Evolutionary conservation across 352 stramenopile genomes (phyloP).

Genomic region (Globisporangium nagaii): DNA sequence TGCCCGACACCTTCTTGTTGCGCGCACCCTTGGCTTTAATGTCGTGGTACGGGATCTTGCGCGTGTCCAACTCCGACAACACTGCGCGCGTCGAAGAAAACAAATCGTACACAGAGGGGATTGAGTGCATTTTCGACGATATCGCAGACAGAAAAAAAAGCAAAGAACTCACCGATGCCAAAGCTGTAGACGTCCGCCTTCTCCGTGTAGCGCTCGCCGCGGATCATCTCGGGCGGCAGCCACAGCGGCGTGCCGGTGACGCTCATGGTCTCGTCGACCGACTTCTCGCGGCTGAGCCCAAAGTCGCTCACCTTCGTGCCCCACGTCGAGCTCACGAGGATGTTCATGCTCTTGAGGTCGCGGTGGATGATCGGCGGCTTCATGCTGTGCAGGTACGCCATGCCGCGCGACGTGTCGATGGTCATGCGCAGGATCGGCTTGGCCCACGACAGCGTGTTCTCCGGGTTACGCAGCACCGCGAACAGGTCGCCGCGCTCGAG

Average conservation of each 20-base stretch:
- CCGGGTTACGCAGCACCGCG: conserved; percentile 68
- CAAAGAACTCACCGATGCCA: conserved; percentile 56
- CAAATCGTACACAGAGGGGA: background rate
- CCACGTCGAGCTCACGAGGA: conserved; percentile 85
- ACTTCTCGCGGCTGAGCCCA: conserved; percentile 95
- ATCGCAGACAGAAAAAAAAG: conserved; percentile 1
- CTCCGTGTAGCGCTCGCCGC: conserved; percentile 82
- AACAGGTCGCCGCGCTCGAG: conserved; percentile 82
- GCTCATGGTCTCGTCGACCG: conserved; percentile 93
- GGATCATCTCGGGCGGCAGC: conserved; percentile 87
- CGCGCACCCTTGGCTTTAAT: conserved; percentile 77
- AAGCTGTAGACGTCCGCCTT: conserved; percentile 89
- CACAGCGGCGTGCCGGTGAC: conserved; percentile 80
- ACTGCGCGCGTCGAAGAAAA: conserved; percentile 27
- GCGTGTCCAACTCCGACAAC: conserved; percentile 76
- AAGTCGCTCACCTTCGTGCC: conserved; percentile 97
- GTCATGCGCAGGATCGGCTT: conserved; percentile 86
- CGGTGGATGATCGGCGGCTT: conserved; percentile 98
- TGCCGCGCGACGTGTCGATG: conserved; percentile 90
- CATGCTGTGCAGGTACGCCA: conserved; percentile 98
- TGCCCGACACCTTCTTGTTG: conserved; percentile 84
- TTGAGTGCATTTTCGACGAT: background rate
- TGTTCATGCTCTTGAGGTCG: conserved; percentile 95
- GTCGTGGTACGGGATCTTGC: conserved; percentile 86
- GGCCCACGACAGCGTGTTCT: conserved; percentile 79